Percentiles rank a stretch among this genome's conserved stretches.
Evolutionary conservation across 1,284 basidiomycete genomes (phyloP).

Genomic region (Puccinia hordei): DNA sequence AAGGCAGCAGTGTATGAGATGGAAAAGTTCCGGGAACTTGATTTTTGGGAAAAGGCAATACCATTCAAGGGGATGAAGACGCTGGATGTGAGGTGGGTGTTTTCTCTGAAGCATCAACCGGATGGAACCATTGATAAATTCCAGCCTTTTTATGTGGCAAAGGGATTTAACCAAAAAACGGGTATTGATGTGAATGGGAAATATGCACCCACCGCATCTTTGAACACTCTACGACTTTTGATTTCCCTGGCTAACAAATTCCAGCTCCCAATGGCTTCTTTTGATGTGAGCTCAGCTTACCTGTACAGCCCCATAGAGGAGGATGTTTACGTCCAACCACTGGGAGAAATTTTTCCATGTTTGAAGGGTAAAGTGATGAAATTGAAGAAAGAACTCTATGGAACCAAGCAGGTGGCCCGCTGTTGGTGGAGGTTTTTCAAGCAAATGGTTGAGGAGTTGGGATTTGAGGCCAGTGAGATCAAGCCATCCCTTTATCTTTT

Average conservation of each 20-base stretch:
- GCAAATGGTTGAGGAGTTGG: background rate
- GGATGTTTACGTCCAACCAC: too few relatives aligned
- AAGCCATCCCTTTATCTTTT: background rate
- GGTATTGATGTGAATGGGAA: constrained; percentile 16
- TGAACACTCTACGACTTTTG: background rate
- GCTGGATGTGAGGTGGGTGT: too few relatives aligned
- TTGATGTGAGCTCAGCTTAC: constrained; percentile 21
- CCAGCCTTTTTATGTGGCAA: background rate
- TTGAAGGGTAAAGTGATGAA: background rate
- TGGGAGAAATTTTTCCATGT: background rate
- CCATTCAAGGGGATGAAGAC: too few relatives aligned
- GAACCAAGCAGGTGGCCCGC: too few relatives aligned
- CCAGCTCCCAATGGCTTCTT: background rate
- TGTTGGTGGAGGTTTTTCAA: constrained; percentile 18
- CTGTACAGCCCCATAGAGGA: constrained; percentile 14
- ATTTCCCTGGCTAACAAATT: background rate
- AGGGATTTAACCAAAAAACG: constrained; percentile 1
- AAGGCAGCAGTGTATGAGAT: background rate
- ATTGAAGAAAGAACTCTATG: constrained; percentile 30
- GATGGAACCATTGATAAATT: constrained; percentile 7
- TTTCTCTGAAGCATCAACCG: background rate
- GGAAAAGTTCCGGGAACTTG: background rate
- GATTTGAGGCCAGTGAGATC: background rate
- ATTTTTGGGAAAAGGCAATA: background rate
- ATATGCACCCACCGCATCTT: constrained; percentile 8